Conservation (phyloP, 352 stramenopile species). For the Globisporangium lucens region DNA sequence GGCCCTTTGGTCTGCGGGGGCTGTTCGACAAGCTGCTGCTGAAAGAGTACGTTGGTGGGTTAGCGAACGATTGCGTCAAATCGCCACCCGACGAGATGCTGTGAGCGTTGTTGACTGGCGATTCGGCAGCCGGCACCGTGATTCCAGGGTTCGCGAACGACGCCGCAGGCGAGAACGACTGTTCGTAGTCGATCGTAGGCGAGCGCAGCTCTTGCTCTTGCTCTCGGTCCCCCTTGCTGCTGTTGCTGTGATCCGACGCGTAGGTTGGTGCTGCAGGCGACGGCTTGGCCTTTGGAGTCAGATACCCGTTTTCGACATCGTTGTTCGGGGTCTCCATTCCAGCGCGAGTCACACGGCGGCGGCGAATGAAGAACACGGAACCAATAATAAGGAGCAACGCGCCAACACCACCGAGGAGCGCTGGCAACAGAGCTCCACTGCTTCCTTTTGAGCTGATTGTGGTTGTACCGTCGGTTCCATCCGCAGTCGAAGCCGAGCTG, state of each 20-base stretch:
- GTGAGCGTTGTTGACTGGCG: conserved; percentile 8
- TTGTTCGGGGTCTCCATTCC: conserved; percentile 27
- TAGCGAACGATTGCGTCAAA: conserved; percentile 9
- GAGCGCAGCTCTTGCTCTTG: conserved; percentile 26
- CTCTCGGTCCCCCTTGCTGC: conserved; percentile 20
- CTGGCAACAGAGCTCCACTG: conserved; percentile 37
- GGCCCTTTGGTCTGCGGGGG: conserved; percentile 12
- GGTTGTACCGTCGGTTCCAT: conserved; percentile 35
- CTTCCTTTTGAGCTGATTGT: conserved; percentile 11
- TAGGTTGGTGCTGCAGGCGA: conserved; percentile 32
- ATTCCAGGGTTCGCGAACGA: not conserved
- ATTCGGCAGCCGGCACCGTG: not conserved
- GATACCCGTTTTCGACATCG: conserved; percentile 55
- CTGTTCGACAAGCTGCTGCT: conserved; percentile 22
- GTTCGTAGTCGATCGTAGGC: conserved; percentile 49
- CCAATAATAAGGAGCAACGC: conserved; percentile 64
- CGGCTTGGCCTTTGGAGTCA: conserved; percentile 52
- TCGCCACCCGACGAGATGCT: conserved; percentile 15
- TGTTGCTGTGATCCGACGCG: conserved; percentile 28
- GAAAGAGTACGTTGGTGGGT: conserved; percentile 20
- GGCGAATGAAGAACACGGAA: conserved; percentile 63
- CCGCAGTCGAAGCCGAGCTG: conserved; percentile 46
- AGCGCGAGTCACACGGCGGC: conserved; percentile 39
- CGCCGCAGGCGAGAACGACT: conserved; percentile 46
- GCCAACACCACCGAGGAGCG: conserved; percentile 31